Evolutionary conservation across 352 stramenopile genomes (phyloP).

Genomic region (Pythium aphanidermatum): DNA sequence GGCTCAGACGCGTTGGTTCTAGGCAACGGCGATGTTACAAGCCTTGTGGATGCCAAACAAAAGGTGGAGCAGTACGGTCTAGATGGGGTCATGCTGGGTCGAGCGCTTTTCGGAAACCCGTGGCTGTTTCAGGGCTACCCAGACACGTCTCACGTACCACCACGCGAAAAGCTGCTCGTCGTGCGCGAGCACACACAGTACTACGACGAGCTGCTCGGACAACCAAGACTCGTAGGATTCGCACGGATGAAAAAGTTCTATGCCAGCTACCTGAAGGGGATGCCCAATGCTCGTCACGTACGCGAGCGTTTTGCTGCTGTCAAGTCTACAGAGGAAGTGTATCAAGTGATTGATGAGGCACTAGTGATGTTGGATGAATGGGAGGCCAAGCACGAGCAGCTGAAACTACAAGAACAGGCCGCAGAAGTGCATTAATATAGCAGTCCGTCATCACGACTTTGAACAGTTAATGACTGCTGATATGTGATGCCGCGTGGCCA

Average conservation of each 20-base stretch:
- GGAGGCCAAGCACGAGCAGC: constrained; percentile 11
- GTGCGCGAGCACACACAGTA: constrained; percentile 62
- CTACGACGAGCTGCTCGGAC: constrained; percentile 50
- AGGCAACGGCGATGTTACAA: constrained; percentile 76
- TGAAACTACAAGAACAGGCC: background rate
- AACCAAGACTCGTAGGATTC: constrained; percentile 48
- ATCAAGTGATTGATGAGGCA: constrained; percentile 47
- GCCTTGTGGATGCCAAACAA: constrained; percentile 47
- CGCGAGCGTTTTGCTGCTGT: constrained; percentile 47
- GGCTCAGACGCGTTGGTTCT: constrained; percentile 59
- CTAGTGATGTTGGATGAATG: constrained; percentile 26
- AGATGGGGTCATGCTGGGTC: constrained; percentile 75
- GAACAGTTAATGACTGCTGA: too few relatives aligned
- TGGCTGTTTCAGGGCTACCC: constrained; percentile 71
- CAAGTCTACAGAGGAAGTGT: constrained; percentile 45
- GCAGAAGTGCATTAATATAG: too few relatives aligned
- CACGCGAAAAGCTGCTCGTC: constrained; percentile 49
- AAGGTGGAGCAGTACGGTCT: constrained; percentile 68
- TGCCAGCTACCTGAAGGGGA: constrained; percentile 60
- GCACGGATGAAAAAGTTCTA: constrained; percentile 81
- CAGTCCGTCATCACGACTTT: too few relatives aligned
- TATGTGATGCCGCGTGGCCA: too few relatives aligned
- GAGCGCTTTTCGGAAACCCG: constrained; percentile 72
- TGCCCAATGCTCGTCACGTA: constrained; percentile 64
- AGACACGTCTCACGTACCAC: constrained; percentile 42